Conservation (phyloP, 1,284 basidiomycete species). For the Ganoderma multipileum region DNA sequence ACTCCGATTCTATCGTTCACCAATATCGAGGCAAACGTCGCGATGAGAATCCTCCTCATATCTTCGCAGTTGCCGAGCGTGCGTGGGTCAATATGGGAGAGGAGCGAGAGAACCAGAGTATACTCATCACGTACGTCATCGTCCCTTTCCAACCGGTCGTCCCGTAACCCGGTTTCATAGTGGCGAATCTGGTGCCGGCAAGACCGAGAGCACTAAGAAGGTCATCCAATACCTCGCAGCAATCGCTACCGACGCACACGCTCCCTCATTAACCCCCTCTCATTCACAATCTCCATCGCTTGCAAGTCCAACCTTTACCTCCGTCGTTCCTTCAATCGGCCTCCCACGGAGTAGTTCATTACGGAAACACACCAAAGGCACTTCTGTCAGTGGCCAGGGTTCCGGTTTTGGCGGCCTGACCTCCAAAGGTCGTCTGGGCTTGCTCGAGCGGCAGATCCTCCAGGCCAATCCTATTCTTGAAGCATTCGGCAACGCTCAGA, state of each 20-base stretch:
- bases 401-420: conserved; percentile 51
- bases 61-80: conserved; percentile 96
- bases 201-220: conserved; percentile 99
- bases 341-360: conserved; percentile 64
- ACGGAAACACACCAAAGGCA: conserved; percentile 45
- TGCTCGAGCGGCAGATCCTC: conserved; percentile 95
- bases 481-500: conserved; percentile 99
- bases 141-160: background rate
- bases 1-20: conserved; percentile 90
- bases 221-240: conserved; percentile 99
- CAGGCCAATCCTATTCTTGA: conserved; percentile 99
- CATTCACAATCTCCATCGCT: conserved; percentile 67
- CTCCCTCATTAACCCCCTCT: conserved; percentile 54
- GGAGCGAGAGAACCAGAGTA: conserved; percentile 96
- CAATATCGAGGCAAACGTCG: conserved; percentile 93
- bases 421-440: conserved; percentile 77
- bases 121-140: conserved; percentile 91
- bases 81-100: conserved; percentile 99
- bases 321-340: conserved; percentile 62
- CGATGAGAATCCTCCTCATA: conserved; percentile 97
- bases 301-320: conserved; percentile 47
- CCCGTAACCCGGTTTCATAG: conserved; percentile 49
- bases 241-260: conserved; percentile 86
- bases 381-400: conserved; percentile 50
- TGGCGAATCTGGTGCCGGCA: conserved; percentile 98